A percentile compares a stretch with the other conserved stretches of the same genome.
phyloP scores from a whole-genome alignment of 78 protist species.

The Dictyostelium purpureum region DNA sequence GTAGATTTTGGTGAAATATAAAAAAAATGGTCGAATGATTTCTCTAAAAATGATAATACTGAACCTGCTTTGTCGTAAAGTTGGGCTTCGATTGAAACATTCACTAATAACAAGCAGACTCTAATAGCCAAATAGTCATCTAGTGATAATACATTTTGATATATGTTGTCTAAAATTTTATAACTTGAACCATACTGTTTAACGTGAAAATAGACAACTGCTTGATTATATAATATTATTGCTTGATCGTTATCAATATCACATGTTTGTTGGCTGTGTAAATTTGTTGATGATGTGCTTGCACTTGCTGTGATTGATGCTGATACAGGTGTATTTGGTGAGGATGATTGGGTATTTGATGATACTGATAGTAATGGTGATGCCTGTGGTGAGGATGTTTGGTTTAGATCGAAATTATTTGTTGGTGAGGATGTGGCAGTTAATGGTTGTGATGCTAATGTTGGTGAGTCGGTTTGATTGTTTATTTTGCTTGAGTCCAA shows the following conservation, averaged over 20 bases:
- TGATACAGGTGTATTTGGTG: not conserved
- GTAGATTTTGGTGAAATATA: not conserved
- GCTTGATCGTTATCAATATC: constrained; percentile 58
- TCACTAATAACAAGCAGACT: constrained; percentile 45
- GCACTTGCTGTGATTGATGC: not conserved
- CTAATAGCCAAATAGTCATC: constrained; percentile 63
- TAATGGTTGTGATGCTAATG: not conserved
- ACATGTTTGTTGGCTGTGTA: too few relatives aligned
- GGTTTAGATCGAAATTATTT: not conserved
- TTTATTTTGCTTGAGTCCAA: not conserved
- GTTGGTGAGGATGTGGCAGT: not conserved
- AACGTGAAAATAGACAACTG: constrained; percentile 18
- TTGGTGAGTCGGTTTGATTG: not conserved
- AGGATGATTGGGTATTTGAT: too few relatives aligned
- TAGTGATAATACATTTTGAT: constrained; percentile 31
- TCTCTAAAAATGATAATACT: constrained; percentile 5
- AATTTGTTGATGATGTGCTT: not conserved
- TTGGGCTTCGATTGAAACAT: constrained; percentile 13
- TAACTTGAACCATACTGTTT: constrained; percentile 26
- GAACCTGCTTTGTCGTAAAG: constrained; percentile 57
- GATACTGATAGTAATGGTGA: too few relatives aligned
- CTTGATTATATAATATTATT: constrained; percentile 45
- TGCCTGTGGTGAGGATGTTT: not conserved
- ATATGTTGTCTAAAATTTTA: constrained; percentile 9
- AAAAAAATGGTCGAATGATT: constrained; percentile 35